Percentiles rank a stretch among this genome's conserved stretches.
These are phyloP conservation scores for Hyphopichia pseudoburtonii DNA, from an alignment of 1,139 yeast genomes.

Conservation along the genomic window DNA sequence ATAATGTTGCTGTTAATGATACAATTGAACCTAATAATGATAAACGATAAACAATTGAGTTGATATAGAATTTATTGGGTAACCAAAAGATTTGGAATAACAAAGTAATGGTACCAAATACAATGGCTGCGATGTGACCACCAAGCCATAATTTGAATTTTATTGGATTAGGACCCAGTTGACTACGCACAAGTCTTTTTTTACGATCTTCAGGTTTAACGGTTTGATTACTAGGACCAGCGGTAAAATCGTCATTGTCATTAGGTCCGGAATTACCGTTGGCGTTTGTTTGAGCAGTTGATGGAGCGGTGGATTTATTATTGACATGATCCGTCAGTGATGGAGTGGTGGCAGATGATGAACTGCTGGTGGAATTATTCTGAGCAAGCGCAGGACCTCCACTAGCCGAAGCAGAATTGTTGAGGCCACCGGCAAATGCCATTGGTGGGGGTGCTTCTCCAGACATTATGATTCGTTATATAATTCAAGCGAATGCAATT, in stretches of 20 bases:
- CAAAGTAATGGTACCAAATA: slow-evolving; percentile 50
- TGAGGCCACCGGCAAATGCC: neutral
- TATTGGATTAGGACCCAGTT: slow-evolving; percentile 35
- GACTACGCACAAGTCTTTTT: slow-evolving; percentile 41
- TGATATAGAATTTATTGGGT: slow-evolving; percentile 42
- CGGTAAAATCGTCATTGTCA: slow-evolving; percentile 2
- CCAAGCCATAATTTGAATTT: slow-evolving; percentile 57
- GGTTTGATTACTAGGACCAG: slow-evolving; percentile 20
- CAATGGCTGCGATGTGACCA: slow-evolving; percentile 56
- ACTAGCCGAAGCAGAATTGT: slow-evolving; percentile 1
- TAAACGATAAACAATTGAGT: slow-evolving; percentile 51
- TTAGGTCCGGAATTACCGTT: neutral
- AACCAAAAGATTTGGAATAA: slow-evolving; percentile 49
- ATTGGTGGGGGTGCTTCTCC: too few species aligned
- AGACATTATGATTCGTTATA: too few species aligned
- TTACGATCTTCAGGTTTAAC: slow-evolving; percentile 26
- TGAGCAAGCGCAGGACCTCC: neutral
- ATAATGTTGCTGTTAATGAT: slow-evolving; percentile 54
- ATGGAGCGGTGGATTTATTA: neutral
- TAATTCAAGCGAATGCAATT: too few species aligned
- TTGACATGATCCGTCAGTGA: neutral
- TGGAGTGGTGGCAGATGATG: neutral
- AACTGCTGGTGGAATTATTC: neutral
- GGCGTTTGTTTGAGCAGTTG: neutral
- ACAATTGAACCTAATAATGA: slow-evolving; percentile 55